Conservation (phyloP, 1,284 basidiomycete species). For the Flammula alnicola region DNA sequence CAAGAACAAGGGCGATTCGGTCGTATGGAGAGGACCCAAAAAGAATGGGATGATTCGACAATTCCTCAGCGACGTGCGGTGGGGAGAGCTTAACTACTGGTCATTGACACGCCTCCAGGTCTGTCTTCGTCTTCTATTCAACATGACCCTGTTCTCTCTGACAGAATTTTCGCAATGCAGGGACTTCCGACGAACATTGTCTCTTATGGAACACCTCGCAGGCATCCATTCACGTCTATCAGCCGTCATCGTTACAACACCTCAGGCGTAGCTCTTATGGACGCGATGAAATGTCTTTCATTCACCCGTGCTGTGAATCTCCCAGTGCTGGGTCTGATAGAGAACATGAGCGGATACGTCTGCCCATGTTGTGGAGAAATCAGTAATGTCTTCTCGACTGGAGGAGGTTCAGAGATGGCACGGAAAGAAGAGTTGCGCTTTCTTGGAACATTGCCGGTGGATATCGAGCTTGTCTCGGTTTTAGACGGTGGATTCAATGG, state of each 20-base stretch:
- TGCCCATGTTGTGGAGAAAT: slow-evolving; percentile 96
- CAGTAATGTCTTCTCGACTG: slow-evolving; percentile 93
- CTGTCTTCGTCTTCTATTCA: slow-evolving; percentile 11
- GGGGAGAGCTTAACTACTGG: slow-evolving; percentile 97
- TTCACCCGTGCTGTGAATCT: slow-evolving; percentile 89
- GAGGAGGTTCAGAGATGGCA: slow-evolving; percentile 91
- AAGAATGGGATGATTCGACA: slow-evolving; percentile 99
- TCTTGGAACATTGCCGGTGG: slow-evolving; percentile 92
- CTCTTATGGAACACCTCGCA: slow-evolving; percentile 91
- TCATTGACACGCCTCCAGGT: slow-evolving; percentile 98
- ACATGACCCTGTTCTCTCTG: slow-evolving; percentile 11
- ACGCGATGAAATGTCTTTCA: slow-evolving; percentile 94
- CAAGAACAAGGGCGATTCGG: slow-evolving; percentile 88
- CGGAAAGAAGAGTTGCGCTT: slow-evolving; percentile 75
- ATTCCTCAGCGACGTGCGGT: slow-evolving; percentile 94
- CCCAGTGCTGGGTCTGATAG: slow-evolving; percentile 92
- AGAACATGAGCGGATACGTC: slow-evolving; percentile 99
- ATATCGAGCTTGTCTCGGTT: slow-evolving; percentile 88
- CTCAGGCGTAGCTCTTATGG: slow-evolving; percentile 96
- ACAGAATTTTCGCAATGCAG: slow-evolving; percentile 44
- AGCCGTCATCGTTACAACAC: slow-evolving; percentile 94
- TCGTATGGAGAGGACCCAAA: slow-evolving; percentile 99
- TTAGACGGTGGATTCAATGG: slow-evolving; percentile 68
- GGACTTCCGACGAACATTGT: slow-evolving; percentile 99
- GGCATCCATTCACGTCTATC: slow-evolving; percentile 82